A percentile compares a stretch with the other conserved stretches of the same genome.
Conservation (phyloP, 2,329 filamentous ascomycete species). For the Claviceps fusiformis region DNA sequence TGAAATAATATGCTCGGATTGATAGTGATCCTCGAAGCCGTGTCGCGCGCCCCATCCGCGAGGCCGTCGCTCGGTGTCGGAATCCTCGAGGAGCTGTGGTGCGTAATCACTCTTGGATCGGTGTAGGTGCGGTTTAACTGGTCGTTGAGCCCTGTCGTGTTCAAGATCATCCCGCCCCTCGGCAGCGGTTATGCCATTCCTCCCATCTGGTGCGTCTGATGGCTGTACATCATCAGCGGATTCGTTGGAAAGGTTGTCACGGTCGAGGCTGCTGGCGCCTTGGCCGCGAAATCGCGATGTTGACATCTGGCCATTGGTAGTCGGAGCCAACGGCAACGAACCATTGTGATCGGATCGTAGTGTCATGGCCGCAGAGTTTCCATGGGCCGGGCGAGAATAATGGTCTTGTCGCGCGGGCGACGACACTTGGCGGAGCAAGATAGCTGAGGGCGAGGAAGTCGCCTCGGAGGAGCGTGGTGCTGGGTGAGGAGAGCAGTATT, state of each 20-base stretch:
- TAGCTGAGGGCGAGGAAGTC: conserved; percentile 5
- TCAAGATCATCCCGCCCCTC: conserved; percentile 20
- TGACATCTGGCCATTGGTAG: conserved; percentile 17
- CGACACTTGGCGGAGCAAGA: conserved; percentile 9
- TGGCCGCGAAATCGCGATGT: conserved; percentile 16
- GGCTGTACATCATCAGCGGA: conserved; percentile 24
- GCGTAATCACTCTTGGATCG: conserved; percentile 45
- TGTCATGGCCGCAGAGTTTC: conserved; percentile 18
- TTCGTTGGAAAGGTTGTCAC: conserved; percentile 15
- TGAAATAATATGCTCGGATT: conserved; percentile 78
- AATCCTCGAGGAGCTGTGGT: conserved; percentile 26
- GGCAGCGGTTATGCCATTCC: conserved; percentile 18
- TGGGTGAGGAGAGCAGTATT: conserved; percentile 4
- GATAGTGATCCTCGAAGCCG: conserved; percentile 86
- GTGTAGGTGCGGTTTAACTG: conserved; percentile 35
- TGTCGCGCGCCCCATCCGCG: conserved; percentile 54
- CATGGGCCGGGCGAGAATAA: conserved; percentile 10
- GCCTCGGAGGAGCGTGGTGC: conserved; percentile 14
- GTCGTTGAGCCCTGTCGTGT: conserved; percentile 23
- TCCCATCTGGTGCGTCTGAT: conserved; percentile 31
- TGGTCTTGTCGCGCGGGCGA: conserved; percentile 13
- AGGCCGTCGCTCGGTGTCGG: conserved; percentile 30
- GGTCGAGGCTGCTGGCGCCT: conserved; percentile 16
- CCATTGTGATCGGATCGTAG: conserved; percentile 20
- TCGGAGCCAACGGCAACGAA: conserved; percentile 14